Base-by-base conservation (phyloP, 257 asterid species). In the Solanum appendiculatum region DNA sequence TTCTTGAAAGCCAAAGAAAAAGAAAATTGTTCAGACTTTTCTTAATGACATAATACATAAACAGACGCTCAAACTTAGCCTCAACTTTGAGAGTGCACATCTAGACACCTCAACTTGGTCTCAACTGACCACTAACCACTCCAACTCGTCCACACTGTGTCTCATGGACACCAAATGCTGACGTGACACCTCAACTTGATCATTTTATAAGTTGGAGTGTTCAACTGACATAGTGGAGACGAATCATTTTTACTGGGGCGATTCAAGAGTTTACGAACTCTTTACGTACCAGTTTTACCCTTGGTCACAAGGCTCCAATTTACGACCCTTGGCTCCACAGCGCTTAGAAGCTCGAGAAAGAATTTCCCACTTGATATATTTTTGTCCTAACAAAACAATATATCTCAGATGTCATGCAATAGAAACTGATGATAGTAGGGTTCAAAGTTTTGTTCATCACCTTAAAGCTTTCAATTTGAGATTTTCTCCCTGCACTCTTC, bases 241-340 rank as follows among this genome's bases (percentile, higher is more conserved):
- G 36, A 34, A 70, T 33, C 44, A 39, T 37, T 23, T 74, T n/a
- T 21, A 39, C 48, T 21, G 27, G 33, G 54, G 33, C 29, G 15
- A 11, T 37, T 74, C 51, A 37, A 16, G 82, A 23, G 27, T 74
- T 16, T 72, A 74, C 11, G 27, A 37, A 72, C 46, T 74, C 54
- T 74, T 42, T 6, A 9, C n/a, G 5, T 92, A 94, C 99, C 98
- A n/a, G 95, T 94, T 91, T 90, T 95, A 2, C 98, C 99, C 81
- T 89, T 93, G 40, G 99, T 96, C 42, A 96, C 98, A 21, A 96
- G 94, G 94, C 96, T 92, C 98, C 98, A 95, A 89, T 95, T 96
- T 25, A 96, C 98, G 10, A 95, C 99, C 87, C 98, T 94, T 44
- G 98, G 95, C 91, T 96, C 98, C 92, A 96, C 99, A 9, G 89